Evolutionary conservation across 208 protist species (phyloP), one percentile per base, ranked within the genome.

Genomic region (Acanthamoeba rhysodes): DNA sequence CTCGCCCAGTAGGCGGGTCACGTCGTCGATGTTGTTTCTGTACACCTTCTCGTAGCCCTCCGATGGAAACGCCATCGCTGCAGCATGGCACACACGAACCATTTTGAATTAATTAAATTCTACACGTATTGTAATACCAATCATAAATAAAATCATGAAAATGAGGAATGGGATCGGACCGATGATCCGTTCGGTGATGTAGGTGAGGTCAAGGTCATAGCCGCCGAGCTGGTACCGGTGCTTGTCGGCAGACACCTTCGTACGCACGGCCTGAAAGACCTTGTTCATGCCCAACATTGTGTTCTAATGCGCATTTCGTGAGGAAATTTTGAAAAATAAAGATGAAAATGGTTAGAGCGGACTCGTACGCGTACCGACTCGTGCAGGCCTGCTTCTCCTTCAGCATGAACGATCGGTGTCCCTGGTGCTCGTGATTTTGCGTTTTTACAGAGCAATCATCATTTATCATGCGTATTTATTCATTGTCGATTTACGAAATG

Each of bases 141-240:
- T n/a, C n/a, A n/a, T 18, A 59, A 59, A 59, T 59, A 27, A 64
- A 64, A 64, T n/a, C 0, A 2, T 45, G 41, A 9, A 48, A 74
- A 41, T 74, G 24, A 41, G 32, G 57, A 16, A 59, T 0, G 0
- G 20, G 32, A 2, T 2, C 18, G 80, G 70, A 95, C 93, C 96
- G 37, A 96, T 96, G 22, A 96, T 76, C 1, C 84, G 29, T n/a
- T 96, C 95, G 27, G 98, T 98, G 53, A 99, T 98, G 94, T 99
- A 99, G 22, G 98, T 97, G n/a, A 99, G 95, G 95, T 99, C 98
- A 3, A 99, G 96, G 84, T 99, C 98, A 80, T 98, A 98, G 18
- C 97, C 98, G 48, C 98, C 97, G 6, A 96, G 91, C 66, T 97
- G 95, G 95, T 98, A 99, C 74, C 98, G 97, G 18, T 97, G 70